These are phyloP conservation scores for Penicillium cinerascens DNA, from an alignment of 495 filamentous ascomycete species.

Conservation along the genomic window DNA sequence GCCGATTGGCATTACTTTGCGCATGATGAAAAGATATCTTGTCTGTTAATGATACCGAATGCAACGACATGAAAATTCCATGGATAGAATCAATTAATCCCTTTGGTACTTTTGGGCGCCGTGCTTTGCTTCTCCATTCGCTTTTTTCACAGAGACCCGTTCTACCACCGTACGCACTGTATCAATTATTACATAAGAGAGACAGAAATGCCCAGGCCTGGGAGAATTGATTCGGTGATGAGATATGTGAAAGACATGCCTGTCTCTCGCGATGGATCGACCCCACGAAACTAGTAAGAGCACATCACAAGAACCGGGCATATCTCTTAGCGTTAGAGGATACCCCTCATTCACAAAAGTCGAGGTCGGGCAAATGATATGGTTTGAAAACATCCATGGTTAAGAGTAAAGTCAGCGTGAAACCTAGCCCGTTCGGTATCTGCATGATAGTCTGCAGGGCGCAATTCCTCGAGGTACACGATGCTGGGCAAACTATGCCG, in stretches of 20 bases:
- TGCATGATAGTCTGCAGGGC: neutral
- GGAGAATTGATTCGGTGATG: too few species aligned
- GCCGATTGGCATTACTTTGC: slow-evolving; percentile 9
- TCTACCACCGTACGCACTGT: too few species aligned
- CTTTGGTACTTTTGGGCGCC: neutral
- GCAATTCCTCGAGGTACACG: neutral
- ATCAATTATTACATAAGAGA: too few species aligned
- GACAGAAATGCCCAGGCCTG: too few species aligned
- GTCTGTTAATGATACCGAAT: slow-evolving; percentile 35
- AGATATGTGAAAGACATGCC: too few species aligned
- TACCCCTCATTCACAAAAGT: neutral
- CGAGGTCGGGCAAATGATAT: neutral
- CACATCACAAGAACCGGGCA: too few species aligned
- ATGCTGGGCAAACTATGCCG: neutral
- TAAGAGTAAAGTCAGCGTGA: neutral
- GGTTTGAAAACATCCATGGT: neutral
- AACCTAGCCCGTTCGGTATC: neutral
- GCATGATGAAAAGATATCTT: slow-evolving; percentile 23
- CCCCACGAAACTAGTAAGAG: too few species aligned
- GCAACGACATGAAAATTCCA: slow-evolving; percentile 21
- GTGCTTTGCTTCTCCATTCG: too few species aligned
- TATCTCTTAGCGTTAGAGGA: neutral
- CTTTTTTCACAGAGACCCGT: too few species aligned
- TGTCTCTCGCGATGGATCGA: too few species aligned
- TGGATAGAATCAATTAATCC: slow-evolving; percentile 18